Percentiles rank a stretch among this genome's conserved stretches.
Conservation (phyloP, 257 asterid species). For the Ajuga chamaepitys region DNA sequence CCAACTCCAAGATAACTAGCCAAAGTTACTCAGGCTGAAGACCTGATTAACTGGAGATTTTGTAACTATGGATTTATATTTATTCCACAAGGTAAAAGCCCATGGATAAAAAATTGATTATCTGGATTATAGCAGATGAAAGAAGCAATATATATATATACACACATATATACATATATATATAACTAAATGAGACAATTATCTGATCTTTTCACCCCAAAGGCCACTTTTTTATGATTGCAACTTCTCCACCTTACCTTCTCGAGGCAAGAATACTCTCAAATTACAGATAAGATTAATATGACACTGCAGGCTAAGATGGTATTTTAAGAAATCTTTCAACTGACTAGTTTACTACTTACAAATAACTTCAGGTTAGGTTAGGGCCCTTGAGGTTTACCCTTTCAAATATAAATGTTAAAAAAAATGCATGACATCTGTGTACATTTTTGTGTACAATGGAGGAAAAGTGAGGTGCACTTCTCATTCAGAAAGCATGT, state of each 20-base stretch:
- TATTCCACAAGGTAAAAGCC: not conserved
- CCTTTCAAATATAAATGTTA: not conserved
- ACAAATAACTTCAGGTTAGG: not conserved
- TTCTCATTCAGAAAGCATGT: not conserved
- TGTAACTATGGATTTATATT: not conserved
- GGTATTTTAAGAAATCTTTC: not conserved
- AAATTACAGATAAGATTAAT: not conserved
- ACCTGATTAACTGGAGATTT: not conserved
- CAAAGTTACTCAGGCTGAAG: not conserved
- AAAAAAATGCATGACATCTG: not conserved
- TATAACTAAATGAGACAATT: not conserved
- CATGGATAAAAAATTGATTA: not conserved
- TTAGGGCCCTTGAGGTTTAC: not conserved
- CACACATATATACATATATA: not conserved
- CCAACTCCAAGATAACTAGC: not conserved
- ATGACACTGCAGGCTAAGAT: not conserved
- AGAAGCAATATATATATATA: not conserved
- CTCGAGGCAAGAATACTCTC: not conserved
- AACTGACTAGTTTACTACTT: not conserved
- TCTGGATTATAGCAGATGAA: not conserved
- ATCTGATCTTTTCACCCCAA: not conserved
- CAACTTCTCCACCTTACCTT: not conserved
- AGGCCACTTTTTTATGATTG: not conserved
- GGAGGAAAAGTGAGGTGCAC: not conserved
- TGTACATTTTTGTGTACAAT: not conserved